Evolutionary conservation across 2,329 filamentous ascomycete species (phyloP).

Genomic region (Colletotrichum tofieldiae): DNA sequence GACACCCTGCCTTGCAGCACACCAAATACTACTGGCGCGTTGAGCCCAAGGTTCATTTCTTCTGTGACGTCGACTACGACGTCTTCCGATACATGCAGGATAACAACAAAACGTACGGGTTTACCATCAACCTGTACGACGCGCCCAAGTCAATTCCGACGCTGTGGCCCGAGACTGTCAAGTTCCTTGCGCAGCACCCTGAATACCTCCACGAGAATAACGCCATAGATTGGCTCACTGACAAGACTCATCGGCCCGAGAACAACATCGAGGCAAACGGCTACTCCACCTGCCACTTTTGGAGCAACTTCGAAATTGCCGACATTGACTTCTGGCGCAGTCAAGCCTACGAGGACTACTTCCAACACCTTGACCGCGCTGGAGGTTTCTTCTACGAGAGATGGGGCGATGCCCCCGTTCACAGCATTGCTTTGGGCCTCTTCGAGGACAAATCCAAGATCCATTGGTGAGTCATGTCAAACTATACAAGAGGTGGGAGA

Average conservation of each 20-base stretch:
- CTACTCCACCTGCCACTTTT: constrained; percentile 99
- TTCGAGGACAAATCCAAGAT: constrained; percentile 94
- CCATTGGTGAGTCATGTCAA: constrained; percentile 80
- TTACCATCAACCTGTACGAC: constrained; percentile 98
- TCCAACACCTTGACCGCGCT: constrained; percentile 92
- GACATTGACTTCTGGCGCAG: constrained; percentile 95
- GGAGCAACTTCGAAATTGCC: constrained; percentile 98
- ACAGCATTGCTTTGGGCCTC: constrained; percentile 91
- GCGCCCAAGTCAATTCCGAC: constrained; percentile 87
- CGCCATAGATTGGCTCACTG: constrained; percentile 89
- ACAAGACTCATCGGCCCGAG: constrained; percentile 81
- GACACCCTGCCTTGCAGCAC: constrained; percentile 88
- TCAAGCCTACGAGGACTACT: constrained; percentile 93
- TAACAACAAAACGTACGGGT: constrained; percentile 98
- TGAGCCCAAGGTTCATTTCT: constrained; percentile 98
- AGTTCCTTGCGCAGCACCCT: constrained; percentile 89
- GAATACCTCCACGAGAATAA: constrained; percentile 87
- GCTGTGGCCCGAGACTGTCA: constrained; percentile 95
- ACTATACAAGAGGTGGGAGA: neutral
- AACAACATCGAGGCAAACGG: constrained; percentile 88
- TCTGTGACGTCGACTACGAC: constrained; percentile 98
- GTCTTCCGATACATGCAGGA: constrained; percentile 99
- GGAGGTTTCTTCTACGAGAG: constrained; percentile 99
- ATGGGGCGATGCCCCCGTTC: constrained; percentile 98
- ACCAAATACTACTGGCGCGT: constrained; percentile 98